Evolutionary conservation across 2,329 filamentous ascomycete genomes (phyloP).

Genomic region (Ceratocystis destructans): DNA sequence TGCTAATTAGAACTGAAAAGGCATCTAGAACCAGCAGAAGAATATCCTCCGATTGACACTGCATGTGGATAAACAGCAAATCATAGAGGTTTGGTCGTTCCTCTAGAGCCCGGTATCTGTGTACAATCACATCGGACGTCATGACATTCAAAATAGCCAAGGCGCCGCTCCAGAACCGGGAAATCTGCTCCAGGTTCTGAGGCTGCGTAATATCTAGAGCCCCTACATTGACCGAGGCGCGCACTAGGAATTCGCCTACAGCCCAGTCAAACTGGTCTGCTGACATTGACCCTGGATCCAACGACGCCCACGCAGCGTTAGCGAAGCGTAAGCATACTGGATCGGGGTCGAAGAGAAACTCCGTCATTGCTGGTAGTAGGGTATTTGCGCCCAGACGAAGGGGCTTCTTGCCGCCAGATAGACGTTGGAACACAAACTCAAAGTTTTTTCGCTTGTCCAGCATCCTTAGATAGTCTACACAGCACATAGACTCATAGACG

Average conservation of each 20-base stretch:
- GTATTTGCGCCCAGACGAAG: constrained; percentile 59
- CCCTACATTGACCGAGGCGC: constrained; percentile 50
- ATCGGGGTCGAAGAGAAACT: constrained; percentile 69
- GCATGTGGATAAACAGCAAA: constrained; percentile 43
- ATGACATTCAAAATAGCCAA: constrained; percentile 60
- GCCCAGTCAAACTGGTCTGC: constrained; percentile 76
- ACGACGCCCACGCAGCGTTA: constrained; percentile 50
- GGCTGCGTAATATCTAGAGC: constrained; percentile 30
- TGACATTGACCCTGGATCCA: constrained; percentile 47
- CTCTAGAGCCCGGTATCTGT: constrained; percentile 67
- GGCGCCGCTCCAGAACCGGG: constrained; percentile 68
- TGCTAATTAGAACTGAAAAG: constrained; percentile 57
- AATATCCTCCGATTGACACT: constrained; percentile 40
- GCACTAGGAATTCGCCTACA: constrained; percentile 57
- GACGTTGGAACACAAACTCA: constrained; percentile 67
- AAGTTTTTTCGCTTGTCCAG: constrained; percentile 46
- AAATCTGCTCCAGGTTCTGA: constrained; percentile 35
- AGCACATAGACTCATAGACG: constrained; percentile 80
- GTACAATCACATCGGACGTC: constrained; percentile 58
- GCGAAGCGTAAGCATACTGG: constrained; percentile 53
- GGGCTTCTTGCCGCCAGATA: constrained; percentile 60
- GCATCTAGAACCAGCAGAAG: constrained; percentile 57
- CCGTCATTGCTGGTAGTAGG: constrained; percentile 69
- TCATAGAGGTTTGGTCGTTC: constrained; percentile 59
- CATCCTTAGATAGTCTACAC: constrained; percentile 57